These are phyloP conservation scores for Ganoderma resinaceum DNA, from an alignment of 1,284 basidiomycete species.

Conservation along the genomic window DNA sequence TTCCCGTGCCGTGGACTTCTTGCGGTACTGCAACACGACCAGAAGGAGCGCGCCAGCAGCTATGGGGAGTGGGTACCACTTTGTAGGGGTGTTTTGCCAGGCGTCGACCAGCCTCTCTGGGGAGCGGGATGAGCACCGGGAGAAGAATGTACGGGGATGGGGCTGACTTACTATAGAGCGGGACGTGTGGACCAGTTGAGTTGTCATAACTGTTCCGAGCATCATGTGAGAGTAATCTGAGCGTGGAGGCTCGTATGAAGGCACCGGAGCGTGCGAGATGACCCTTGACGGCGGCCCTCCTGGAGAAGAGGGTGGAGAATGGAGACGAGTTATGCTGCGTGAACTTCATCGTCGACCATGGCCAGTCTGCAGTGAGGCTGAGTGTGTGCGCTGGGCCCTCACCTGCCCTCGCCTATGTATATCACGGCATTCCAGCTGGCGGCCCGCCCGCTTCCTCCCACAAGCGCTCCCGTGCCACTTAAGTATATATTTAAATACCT, in stretches of 20 bases:
- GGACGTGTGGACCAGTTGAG: conserved; percentile 13
- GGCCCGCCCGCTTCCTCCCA: background rate
- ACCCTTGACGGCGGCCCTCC: conserved; percentile 17
- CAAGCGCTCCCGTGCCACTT: no score
- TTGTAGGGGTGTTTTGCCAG: conserved; percentile 90
- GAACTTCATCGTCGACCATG: conserved; percentile 21
- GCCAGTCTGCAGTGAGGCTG: no score
- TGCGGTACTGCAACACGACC: conserved; percentile 83
- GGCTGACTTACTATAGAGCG: conserved; percentile 25
- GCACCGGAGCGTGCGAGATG: conserved; percentile 20
- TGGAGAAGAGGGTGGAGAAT: conserved; percentile 15
- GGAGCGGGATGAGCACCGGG: background rate
- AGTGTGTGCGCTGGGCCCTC: background rate
- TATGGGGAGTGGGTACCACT: conserved; percentile 96
- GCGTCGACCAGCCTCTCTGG: conserved; percentile 65
- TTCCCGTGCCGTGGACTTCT: conserved; percentile 61
- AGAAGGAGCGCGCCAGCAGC: conserved; percentile 91
- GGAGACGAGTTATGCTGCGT: conserved; percentile 21
- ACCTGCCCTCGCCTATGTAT: background rate
- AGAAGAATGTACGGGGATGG: background rate
- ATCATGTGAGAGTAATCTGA: conserved; percentile 18
- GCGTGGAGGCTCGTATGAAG: conserved; percentile 15
- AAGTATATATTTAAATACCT: no score
- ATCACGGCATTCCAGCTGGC: background rate
- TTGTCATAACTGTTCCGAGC: conserved; percentile 21